Conservation (phyloP, 2,329 filamentous ascomycete genomes). For the Pseudogymnoascus verrucosus region DNA sequence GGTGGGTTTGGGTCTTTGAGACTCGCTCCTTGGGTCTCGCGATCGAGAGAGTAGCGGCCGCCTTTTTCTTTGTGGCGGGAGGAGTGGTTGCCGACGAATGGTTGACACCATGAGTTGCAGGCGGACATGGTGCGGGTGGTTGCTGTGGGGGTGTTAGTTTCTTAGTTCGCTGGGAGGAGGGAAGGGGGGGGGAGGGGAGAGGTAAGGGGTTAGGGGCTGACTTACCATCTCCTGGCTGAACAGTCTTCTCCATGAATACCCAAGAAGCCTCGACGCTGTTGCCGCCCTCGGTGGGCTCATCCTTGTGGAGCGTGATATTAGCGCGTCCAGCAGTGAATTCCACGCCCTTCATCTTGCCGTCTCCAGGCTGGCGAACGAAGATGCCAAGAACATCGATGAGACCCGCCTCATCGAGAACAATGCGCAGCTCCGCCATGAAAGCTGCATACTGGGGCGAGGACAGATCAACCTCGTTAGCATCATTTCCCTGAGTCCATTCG, state of each 20-base stretch:
- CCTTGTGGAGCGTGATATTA: neutral
- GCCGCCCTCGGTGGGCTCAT: neutral
- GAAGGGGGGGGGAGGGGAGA: neutral
- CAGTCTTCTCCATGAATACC: neutral
- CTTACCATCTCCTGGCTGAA: neutral
- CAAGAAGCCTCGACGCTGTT: neutral
- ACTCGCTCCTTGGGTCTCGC: neutral
- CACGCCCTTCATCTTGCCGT: neutral
- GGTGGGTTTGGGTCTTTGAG: neutral
- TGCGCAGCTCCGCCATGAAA: neutral
- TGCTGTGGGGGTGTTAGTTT: neutral
- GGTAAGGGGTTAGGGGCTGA: neutral
- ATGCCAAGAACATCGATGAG: neutral
- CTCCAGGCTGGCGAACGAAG: neutral
- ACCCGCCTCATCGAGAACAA: neutral
- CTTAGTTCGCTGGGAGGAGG: neutral
- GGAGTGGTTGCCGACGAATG: neutral
- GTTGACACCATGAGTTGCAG: neutral
- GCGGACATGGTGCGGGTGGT: neutral
- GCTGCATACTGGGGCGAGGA: neutral
- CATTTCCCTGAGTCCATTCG: neutral
- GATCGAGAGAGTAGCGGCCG: neutral
- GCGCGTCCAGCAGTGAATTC: neutral
- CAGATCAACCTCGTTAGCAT: neutral
- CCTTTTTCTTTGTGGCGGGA: neutral